Base-by-base conservation (phyloP, 2,329 filamentous ascomycete species). In the Aspergillus latus region DNA sequence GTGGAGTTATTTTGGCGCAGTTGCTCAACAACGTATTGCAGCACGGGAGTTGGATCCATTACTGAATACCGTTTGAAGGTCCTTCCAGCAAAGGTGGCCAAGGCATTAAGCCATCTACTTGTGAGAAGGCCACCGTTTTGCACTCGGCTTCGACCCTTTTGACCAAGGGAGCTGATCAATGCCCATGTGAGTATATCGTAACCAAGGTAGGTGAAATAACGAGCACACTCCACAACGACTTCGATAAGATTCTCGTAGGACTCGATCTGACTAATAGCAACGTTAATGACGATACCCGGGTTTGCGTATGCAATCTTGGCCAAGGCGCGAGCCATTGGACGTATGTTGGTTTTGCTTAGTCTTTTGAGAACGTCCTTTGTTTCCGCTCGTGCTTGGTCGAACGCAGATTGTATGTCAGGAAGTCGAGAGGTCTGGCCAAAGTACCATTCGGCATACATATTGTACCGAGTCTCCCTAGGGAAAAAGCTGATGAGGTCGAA, bases 131-230 rank as follows among this genome's bases (percentile, higher is more conserved):
- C 86, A 63, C 87, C 84, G 28, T 81, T 81, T 67, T 88, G 84
- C 32, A 84, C 79, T 50, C 84, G 79, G 45, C 80, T 80, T 62
- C 84, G 78, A 37, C 81, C 82, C 43, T 81, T 79, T 44, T 81
- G 82, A 30, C 82, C 80, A 58, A 88, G 78, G 8, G 83, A 81
- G 67, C 86, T 95, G 74, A 99, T 85, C 44, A 99, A 79, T 16
- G 91, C 90, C 92, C 93, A 99, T 3, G 91, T 89, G 44, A 99
- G 80, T 32, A 96, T 90, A 72, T 99, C 94, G 70, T 96, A 96
- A 0, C 90, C 93, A 39, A 99, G 78, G 53, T 90, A 87, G 1
- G 93, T 96, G 65, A 97, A 97, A 71, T 97, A 97, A 66, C 90
- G 88, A 39, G 90, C 92, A 68, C 92, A 97, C 70, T 97, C 92